A percentile compares a stretch with the other conserved stretches of the same genome.
phyloP scores from a whole-genome alignment of 192 early-diverging fungal genomes.

The Spinellus fusiger region DNA sequence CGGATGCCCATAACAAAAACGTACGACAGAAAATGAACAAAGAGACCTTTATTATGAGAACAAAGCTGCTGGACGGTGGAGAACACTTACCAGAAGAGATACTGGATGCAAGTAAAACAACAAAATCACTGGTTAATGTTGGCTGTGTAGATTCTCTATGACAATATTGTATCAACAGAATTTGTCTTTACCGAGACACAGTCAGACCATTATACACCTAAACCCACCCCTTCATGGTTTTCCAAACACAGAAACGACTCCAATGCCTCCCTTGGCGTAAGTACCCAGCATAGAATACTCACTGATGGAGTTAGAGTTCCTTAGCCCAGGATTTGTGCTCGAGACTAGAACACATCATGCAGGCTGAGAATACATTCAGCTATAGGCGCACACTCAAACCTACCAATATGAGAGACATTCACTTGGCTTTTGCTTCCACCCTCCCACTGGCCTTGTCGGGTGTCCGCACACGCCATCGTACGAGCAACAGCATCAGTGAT shows the following conservation, averaged over 20 bases:
- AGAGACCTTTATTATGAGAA: slow-evolving; percentile 67
- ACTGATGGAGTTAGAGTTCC: not conserved
- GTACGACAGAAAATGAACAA: slow-evolving; percentile 79
- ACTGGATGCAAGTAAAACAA: slow-evolving; percentile 49
- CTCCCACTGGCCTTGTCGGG: slow-evolving; percentile 29
- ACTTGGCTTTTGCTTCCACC: slow-evolving; percentile 23
- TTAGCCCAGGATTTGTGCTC: slow-evolving; percentile 12
- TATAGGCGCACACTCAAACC: slow-evolving; percentile 19
- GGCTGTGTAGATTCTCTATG: slow-evolving; percentile 43
- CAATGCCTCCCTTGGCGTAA: slow-evolving; percentile 6
- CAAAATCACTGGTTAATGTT: slow-evolving; percentile 14
- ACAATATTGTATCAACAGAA: slow-evolving; percentile 49
- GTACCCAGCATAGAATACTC: not conserved
- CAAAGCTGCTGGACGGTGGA: slow-evolving; percentile 62
- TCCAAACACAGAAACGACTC: slow-evolving; percentile 17
- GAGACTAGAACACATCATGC: slow-evolving; percentile 27
- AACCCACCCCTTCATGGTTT: slow-evolving; percentile 27
- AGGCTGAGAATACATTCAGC: slow-evolving; percentile 25
- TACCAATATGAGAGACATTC: slow-evolving; percentile 20
- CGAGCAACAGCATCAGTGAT: not conserved
- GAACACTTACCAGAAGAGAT: slow-evolving; percentile 61
- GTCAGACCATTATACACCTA: slow-evolving; percentile 15
- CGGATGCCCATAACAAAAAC: slow-evolving; percentile 81
- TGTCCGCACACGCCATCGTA: slow-evolving; percentile 15
- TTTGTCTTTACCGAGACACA: slow-evolving; percentile 49